A percentile compares a stretch with the other conserved stretches of the same genome.
phyloP scores from a whole-genome alignment of 208 protist genomes.

The Eutreptiella sp. region DNA sequence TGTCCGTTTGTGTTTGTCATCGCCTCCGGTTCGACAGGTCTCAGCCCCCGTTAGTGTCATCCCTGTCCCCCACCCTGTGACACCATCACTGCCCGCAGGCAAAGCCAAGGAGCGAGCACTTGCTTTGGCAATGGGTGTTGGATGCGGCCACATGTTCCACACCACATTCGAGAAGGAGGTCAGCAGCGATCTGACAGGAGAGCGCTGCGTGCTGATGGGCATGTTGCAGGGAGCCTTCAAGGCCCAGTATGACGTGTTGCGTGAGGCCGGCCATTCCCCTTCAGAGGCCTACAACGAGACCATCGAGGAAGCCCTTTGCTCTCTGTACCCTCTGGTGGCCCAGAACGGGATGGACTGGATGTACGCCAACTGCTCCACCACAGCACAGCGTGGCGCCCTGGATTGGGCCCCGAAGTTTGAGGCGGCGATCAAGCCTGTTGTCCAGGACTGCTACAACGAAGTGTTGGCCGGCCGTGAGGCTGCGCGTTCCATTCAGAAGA shows the following conservation, averaged over 20 bases:
- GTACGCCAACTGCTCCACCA: constrained; percentile 50
- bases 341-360: constrained; percentile 56
- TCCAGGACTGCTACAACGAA: constrained; percentile 41
- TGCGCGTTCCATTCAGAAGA: constrained; percentile 33
- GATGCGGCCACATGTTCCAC: constrained; percentile 41
- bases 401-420: constrained; percentile 44
- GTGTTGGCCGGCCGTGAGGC: constrained; percentile 36
- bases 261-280: constrained; percentile 41
- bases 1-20: too few species aligned
- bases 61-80: too few species aligned
- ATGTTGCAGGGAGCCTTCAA: constrained; percentile 41
- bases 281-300: constrained; percentile 54
- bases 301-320: constrained; percentile 45
- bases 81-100: too few species aligned
- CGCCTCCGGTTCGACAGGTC: too few species aligned
- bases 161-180: constrained; percentile 50
- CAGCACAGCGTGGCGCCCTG: constrained; percentile 44
- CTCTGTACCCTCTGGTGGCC: constrained; percentile 44
- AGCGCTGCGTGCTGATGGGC: constrained; percentile 47
- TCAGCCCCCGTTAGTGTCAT: too few species aligned
- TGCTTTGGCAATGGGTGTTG: constrained; percentile 36
- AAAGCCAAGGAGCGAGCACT: constrained; percentile 35
- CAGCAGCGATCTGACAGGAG: constrained; percentile 38
- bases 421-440: constrained; percentile 42
- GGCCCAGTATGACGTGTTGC: constrained; percentile 47